These are phyloP conservation scores for Aleurites moluccanus DNA, from an alignment of 441 rosid species.

Conservation along the genomic window DNA sequence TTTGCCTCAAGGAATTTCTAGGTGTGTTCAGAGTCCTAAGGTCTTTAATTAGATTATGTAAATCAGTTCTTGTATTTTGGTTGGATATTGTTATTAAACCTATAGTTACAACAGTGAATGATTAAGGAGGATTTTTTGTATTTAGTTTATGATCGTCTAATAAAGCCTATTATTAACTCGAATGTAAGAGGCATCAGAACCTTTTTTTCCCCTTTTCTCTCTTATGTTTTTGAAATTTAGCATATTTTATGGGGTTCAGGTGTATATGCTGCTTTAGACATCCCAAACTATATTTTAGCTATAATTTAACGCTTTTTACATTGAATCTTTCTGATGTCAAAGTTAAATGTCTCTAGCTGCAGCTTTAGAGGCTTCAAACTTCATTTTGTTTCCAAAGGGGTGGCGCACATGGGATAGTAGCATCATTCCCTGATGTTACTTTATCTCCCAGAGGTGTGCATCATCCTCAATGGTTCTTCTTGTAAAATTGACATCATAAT, in stretches of 20 bases:
- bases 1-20: slow-evolving; percentile 98
- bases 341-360: slow-evolving; percentile 17
- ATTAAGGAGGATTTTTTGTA: slow-evolving; percentile 20
- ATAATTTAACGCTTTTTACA: background rate
- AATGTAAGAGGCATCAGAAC: slow-evolving; percentile 4
- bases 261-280: slow-evolving; percentile 2
- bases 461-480: slow-evolving; percentile 10
- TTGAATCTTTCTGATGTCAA: slow-evolving; percentile 16
- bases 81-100: slow-evolving; percentile 38
- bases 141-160: slow-evolving; percentile 17
- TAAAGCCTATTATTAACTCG: slow-evolving; percentile 23
- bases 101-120: slow-evolving; percentile 18
- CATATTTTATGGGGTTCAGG: slow-evolving; percentile 1
- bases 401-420: slow-evolving; percentile 10
- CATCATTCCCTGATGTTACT: slow-evolving; percentile 22
- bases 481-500: slow-evolving; percentile 5
- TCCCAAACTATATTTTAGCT: slow-evolving; percentile 1
- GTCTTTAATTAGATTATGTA: slow-evolving; percentile 71
- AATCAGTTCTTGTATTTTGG: slow-evolving; percentile 42
- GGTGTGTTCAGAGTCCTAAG: slow-evolving; percentile 95
- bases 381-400: slow-evolving; percentile 4
- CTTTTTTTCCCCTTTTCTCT: background rate
- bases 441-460: slow-evolving; percentile 16
- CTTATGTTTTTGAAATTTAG: background rate
- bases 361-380: slow-evolving; percentile 15